Evolutionary conservation across 257 asterid species (phyloP), one percentile per base, ranked within the genome.

Genomic region (Przewalskia tangutica): DNA sequence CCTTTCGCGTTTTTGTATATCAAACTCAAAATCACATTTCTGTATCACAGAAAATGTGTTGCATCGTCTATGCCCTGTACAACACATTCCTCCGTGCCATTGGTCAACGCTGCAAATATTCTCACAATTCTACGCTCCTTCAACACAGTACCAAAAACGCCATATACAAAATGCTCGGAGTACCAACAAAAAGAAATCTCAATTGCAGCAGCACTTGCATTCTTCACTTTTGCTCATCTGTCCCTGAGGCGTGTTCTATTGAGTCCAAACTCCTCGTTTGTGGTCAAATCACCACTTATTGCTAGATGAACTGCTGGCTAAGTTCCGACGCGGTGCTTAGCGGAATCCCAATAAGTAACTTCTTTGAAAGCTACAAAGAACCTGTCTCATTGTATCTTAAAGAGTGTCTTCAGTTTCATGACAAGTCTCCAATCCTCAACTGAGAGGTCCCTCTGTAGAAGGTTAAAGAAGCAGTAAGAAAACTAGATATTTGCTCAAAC

Each of bases 391-490:
- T 84, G 95, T 77, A 95, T 95, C 92, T 88, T 89, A 88, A 95
- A 93, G 81, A 95, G 87, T 44, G 78, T 90, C 84, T 95, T 95
- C 90, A 95, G 82, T 87, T 87, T 95, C 68, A 90, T 91, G n/a
- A 93, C 89, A 55, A 93, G 91, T 81, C 82, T 86, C 90, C 91
- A 92, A 38, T 91, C 99, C 12, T 93, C 99, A 70, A 71, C 75
- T n/a, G 94, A 84, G 79, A 95, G 84, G 68, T 93, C 98, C 0
- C 88, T 91, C 98, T 95, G 97, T 56, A 82, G 20, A 84, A 40
- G 38, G 53, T 50, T 56, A 81, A 48, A 75, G 23, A 20, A n/a
- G 36, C 36, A 14, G 13, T 36, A 18, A 42, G 73, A 53, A 40
- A 10, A n/a, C 10, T n/a, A 44, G 23, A 60, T 10, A 83, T 56